phyloP scores from a whole-genome alignment of 495 filamentous ascomycete genomes.

The Lasiosphaeriaceae sp. region DNA sequence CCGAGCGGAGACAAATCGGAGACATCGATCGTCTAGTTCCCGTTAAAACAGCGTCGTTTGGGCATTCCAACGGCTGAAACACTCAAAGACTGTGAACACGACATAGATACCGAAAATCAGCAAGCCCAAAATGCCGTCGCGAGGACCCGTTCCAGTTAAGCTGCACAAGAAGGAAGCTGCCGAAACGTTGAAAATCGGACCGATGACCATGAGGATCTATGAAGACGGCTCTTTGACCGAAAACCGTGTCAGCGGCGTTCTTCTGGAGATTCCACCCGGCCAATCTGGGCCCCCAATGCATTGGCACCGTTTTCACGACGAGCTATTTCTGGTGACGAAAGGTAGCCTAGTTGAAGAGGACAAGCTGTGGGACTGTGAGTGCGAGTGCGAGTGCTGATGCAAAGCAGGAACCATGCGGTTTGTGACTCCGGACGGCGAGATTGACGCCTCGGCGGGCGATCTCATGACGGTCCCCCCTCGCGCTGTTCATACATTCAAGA shows the following conservation, averaged over 20 bases:
- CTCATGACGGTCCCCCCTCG: conserved; percentile 49
- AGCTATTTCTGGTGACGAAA: conserved; percentile 51
- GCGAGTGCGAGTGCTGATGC: neutral
- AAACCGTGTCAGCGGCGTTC: conserved; percentile 46
- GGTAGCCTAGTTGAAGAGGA: conserved; percentile 26
- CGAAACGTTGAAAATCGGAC: conserved; percentile 28
- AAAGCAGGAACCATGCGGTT: conserved; percentile 28
- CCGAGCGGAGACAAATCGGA: neutral
- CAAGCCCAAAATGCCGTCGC: conserved; percentile 22
- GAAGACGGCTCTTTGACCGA: conserved; percentile 35
- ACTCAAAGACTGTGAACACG: neutral
- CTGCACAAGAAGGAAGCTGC: conserved; percentile 20
- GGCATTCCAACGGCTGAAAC: no score
- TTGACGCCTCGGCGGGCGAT: conserved; percentile 47
- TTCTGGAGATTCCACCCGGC: conserved; percentile 43
- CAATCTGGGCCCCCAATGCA: conserved; percentile 43
- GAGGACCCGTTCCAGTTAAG: conserved; percentile 25
- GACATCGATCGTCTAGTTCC: neutral
- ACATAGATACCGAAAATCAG: neutral
- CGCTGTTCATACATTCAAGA: conserved; percentile 52
- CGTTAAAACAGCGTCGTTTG: no score
- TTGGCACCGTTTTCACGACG: conserved; percentile 48
- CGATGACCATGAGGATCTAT: conserved; percentile 27
- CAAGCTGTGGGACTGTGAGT: neutral
- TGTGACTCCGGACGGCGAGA: conserved; percentile 38